Percentiles rank a stretch among this genome's conserved stretches.
phyloP scores from a whole-genome alignment of 352 stramenopile genomes.

The Phytophthora nicotianae region DNA sequence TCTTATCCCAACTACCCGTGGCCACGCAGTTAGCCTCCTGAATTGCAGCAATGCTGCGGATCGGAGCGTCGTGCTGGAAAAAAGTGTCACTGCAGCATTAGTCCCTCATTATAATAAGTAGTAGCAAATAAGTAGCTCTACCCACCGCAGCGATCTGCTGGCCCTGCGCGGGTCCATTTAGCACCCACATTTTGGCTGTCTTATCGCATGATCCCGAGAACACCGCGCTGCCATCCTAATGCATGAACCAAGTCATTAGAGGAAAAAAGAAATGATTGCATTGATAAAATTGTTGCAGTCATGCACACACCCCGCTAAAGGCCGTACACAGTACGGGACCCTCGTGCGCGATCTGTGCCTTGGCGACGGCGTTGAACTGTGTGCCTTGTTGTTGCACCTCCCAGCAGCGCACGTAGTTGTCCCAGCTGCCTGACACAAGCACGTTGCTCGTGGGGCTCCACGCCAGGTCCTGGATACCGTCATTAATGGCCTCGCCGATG shows the following conservation, averaged over 20 bases:
- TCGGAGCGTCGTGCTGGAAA: slow-evolving; percentile 91
- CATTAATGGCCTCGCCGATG: slow-evolving; percentile 62
- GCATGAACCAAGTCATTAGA: not conserved
- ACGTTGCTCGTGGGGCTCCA: slow-evolving; percentile 81
- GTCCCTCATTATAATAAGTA: not conserved
- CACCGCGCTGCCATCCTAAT: slow-evolving; percentile 92
- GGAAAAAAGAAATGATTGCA: not conserved
- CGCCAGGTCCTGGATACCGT: slow-evolving; percentile 78
- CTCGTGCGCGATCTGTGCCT: slow-evolving; percentile 90
- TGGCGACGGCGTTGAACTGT: slow-evolving; percentile 77
- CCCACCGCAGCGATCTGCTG: slow-evolving; percentile 82
- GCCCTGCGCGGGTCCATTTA: slow-evolving; percentile 76
- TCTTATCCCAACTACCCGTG: slow-evolving; percentile 95
- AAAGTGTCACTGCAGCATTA: slow-evolving; percentile 33
- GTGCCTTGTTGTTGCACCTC: slow-evolving; percentile 75
- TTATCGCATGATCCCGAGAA: slow-evolving; percentile 95
- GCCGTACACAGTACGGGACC: slow-evolving; percentile 91
- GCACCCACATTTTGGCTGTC: slow-evolving; percentile 95
- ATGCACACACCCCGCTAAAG: slow-evolving; percentile 77
- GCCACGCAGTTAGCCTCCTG: slow-evolving; percentile 90
- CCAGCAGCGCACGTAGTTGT: slow-evolving; percentile 87
- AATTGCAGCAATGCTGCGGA: slow-evolving; percentile 89
- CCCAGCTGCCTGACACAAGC: slow-evolving; percentile 79
- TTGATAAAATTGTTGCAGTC: not conserved
- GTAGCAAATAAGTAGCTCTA: not conserved